phyloP scores from a whole-genome alignment of 768 basidiomycete species.

The Paxillus rubicundulus region DNA sequence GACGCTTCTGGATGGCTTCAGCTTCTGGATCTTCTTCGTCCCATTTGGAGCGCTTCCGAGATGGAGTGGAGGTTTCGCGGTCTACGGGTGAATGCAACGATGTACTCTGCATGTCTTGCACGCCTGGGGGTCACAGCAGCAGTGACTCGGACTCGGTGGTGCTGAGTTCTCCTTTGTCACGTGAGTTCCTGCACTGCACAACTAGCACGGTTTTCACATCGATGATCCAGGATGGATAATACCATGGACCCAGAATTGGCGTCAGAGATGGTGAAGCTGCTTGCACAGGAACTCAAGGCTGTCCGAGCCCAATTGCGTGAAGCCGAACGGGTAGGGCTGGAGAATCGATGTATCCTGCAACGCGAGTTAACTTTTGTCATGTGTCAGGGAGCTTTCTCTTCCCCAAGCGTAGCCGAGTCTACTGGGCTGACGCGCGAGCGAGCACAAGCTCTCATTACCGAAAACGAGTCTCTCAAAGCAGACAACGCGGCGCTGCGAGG shows the following conservation, averaged over 20 bases:
- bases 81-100: conserved; percentile 31
- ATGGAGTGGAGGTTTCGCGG: conserved; percentile 46
- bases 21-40: conserved; percentile 46
- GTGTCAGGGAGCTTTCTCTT: conserved; percentile 10
- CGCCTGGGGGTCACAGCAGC: no score
- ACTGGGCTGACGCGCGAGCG: conserved; percentile 3
- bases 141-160: no score
- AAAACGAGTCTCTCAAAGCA: conserved; percentile 18
- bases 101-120: conserved; percentile 6
- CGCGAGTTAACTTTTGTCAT: not conserved
- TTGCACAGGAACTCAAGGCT: conserved; percentile 25
- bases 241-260: conserved; percentile 26
- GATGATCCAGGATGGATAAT: conserved; percentile 15
- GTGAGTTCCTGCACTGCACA: no score
- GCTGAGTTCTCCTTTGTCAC: no score
- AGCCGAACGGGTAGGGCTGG: conserved; percentile 14
- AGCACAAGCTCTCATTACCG: conserved; percentile 8
- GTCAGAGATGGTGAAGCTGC: conserved; percentile 23
- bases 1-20: conserved; percentile 32
- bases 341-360: not conserved
- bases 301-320: conserved; percentile 23
- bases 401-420: not conserved
- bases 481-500: conserved; percentile 19
- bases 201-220: not conserved
- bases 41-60: conserved; percentile 80